Evolutionary conservation across 225 moss, liverwort and hornwort genomes (phyloP).

Genomic region (Marchantia polymorpha): DNA sequence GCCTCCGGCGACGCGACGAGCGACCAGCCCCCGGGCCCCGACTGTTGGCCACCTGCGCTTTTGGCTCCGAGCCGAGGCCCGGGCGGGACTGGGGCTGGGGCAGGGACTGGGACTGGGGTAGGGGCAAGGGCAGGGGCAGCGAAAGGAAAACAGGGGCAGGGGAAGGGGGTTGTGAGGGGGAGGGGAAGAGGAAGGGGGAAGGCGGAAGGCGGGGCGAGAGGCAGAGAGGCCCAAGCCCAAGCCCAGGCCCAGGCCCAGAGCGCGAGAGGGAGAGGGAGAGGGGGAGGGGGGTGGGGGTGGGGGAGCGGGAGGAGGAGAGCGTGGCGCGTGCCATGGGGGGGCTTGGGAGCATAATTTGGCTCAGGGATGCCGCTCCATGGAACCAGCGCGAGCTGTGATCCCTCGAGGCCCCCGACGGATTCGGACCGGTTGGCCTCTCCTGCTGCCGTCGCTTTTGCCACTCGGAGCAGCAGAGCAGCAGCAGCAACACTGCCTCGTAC

Average conservation of each 20-base stretch:
- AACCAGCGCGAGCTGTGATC: background rate
- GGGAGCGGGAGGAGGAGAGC: background rate
- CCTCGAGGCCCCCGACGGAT: background rate
- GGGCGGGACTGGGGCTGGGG: too few species aligned
- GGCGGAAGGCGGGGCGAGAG: background rate
- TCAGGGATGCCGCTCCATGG: background rate
- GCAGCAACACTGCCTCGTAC: too few species aligned
- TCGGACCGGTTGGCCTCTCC: background rate
- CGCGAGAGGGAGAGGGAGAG: background rate
- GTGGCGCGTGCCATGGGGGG: background rate
- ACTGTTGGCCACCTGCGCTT: too few species aligned
- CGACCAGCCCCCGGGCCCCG: background rate
- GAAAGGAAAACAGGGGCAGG: too few species aligned
- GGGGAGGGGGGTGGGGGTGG: background rate
- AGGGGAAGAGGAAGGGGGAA: background rate
- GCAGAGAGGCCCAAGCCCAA: too few species aligned
- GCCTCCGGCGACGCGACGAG: background rate
- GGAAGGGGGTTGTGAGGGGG: too few species aligned
- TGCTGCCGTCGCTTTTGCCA: background rate
- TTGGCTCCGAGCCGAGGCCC: too few species aligned
- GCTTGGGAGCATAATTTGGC: background rate
- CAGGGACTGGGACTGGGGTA: too few species aligned
- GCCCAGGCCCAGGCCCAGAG: background rate
- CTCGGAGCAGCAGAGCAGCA: background rate
- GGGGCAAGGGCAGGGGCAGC: too few species aligned